phyloP scores from a whole-genome alignment of 2,329 filamentous ascomycete species.

The Botrytis byssoidea region DNA sequence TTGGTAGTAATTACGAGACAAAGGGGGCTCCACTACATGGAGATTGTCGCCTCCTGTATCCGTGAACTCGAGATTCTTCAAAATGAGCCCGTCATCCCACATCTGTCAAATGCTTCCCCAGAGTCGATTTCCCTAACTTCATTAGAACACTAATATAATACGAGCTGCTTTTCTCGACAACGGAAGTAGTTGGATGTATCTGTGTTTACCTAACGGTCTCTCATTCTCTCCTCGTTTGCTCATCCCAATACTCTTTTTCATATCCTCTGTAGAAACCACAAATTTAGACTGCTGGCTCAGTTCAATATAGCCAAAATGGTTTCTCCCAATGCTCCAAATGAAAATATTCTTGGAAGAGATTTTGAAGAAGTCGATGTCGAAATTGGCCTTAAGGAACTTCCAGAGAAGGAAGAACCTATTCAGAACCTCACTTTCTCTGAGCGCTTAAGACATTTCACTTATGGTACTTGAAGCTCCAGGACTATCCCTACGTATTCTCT shows the following conservation, averaged over 20 bases:
- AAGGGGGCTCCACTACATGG: conserved; percentile 9
- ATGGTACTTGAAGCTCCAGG: conserved; percentile 6
- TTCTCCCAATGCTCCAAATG: not conserved
- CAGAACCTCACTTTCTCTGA: conserved; percentile 7
- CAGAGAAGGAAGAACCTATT: conserved; percentile 9
- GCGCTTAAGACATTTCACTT: conserved; percentile 22
- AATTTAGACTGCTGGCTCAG: conserved; percentile 21
- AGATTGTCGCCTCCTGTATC: conserved; percentile 5
- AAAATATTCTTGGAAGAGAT: not conserved
- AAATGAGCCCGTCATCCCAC: conserved; percentile 18
- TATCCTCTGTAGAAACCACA: not conserved
- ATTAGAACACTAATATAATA: conserved; percentile 13
- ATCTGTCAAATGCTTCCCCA: conserved; percentile 5
- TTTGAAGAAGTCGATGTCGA: conserved; percentile 1
- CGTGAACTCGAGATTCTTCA: conserved; percentile 12
- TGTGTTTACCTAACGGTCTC: conserved; percentile 2
- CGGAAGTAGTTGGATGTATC: not conserved
- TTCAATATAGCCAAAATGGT: conserved; percentile 15
- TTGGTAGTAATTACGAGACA: conserved; percentile 19
- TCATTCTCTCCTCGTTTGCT: not conserved
- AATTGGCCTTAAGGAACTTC: not conserved
- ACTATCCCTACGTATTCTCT: conserved; percentile 30
- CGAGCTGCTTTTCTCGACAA: conserved; percentile 7
- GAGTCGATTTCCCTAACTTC: conserved; percentile 12
- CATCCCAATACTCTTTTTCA: not conserved